Percentiles rank a stretch among this genome's conserved stretches.
These are phyloP conservation scores for Citrullus amarus DNA, from an alignment of 306 rosid genomes.

Conservation along the genomic window DNA sequence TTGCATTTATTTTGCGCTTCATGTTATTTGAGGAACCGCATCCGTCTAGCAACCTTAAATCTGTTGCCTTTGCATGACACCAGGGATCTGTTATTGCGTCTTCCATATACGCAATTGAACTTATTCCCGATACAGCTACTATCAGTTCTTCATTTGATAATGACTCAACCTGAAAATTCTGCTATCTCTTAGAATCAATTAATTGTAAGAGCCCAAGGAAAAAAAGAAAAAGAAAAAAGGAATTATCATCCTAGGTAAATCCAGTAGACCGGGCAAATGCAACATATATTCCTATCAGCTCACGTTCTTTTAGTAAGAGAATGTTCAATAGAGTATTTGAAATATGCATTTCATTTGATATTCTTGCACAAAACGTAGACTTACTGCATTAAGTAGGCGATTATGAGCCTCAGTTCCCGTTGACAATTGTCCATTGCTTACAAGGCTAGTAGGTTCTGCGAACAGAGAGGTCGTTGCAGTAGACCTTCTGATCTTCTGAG, in stretches of 20 bases:
- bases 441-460: neutral
- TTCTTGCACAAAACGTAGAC: neutral
- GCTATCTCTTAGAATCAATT: neutral
- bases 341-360: neutral
- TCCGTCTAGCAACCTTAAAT: neutral
- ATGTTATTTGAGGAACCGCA: neutral
- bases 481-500: neutral
- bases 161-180: constrained; percentile 1
- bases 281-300: neutral
- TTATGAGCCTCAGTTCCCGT: neutral
- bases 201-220: neutral
- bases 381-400: constrained; percentile 6
- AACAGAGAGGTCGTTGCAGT: neutral
- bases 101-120: neutral
- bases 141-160: neutral
- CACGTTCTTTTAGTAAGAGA: too few relatives aligned
- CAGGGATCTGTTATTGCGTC: neutral
- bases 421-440: neutral
- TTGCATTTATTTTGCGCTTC: constrained; percentile 4
- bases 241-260: neutral
- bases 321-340: neutral
- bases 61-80: neutral
- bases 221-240: neutral
- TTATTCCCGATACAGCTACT: neutral
- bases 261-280: neutral